phyloP scores from a whole-genome alignment of 2,329 filamentous ascomycete species.

The Alternaria panax region DNA sequence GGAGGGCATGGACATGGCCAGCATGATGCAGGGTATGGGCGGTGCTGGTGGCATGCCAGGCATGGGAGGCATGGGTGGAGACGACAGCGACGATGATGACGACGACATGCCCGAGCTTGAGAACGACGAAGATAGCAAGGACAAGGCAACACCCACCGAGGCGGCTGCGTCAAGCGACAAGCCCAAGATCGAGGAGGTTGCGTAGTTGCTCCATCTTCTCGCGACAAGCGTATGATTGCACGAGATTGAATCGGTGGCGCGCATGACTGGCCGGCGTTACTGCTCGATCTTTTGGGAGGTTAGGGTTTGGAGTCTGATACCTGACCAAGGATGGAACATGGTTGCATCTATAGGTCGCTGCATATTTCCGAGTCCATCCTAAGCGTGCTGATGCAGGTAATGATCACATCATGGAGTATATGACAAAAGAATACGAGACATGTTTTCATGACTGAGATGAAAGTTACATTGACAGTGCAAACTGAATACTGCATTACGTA shows the following conservation, averaged over 20 bases:
- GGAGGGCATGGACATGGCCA: conserved; percentile 40
- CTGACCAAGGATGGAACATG: conserved; percentile 3
- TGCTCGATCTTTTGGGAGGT: conserved; percentile 11
- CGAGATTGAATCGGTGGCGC: conserved; percentile 7
- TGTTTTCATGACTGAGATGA: conserved; percentile 1
- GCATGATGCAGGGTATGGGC: conserved; percentile 45
- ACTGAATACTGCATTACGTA: neutral
- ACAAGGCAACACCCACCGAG: conserved; percentile 22
- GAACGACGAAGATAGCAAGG: conserved; percentile 41
- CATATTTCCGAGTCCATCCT: conserved; percentile 3
- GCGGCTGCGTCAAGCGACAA: conserved; percentile 43
- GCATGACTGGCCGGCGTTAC: conserved; percentile 15
- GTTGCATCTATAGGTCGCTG: conserved; percentile 9
- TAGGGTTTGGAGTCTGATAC: conserved; percentile 9
- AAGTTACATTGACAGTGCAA: neutral
- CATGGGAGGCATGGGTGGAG: conserved; percentile 37
- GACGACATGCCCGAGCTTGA: conserved; percentile 80
- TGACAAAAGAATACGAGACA: conserved; percentile 23
- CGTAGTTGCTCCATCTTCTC: conserved; percentile 26
- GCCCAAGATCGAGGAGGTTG: conserved; percentile 59
- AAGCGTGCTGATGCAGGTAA: conserved; percentile 21
- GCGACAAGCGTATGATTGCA: conserved; percentile 21
- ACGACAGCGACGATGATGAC: conserved; percentile 63
- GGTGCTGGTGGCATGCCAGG: conserved; percentile 38
- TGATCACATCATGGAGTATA: conserved; percentile 23